Percentiles rank a stretch among this genome's conserved stretches.
phyloP scores from a whole-genome alignment of 2,329 filamentous ascomycete species.

The Cladobotryum mycophilum region DNA sequence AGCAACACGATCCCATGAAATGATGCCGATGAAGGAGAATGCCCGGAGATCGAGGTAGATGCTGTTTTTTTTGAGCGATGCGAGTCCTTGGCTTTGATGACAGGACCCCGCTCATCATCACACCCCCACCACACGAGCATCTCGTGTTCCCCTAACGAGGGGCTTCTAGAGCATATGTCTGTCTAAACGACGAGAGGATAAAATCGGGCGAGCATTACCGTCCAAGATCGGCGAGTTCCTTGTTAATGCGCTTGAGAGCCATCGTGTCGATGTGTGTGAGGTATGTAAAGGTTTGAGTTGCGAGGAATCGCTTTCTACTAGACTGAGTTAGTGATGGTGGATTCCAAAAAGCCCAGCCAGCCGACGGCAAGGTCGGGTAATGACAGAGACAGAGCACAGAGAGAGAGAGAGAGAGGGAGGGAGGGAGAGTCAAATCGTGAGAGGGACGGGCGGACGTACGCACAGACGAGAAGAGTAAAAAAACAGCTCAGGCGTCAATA shows the following conservation, averaged over 20 bases:
- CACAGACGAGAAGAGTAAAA: no score
- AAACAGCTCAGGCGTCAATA: no score
- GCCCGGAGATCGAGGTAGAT: not conserved
- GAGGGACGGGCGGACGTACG: no score
- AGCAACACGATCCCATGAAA: slow-evolving; percentile 10
- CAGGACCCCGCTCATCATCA: slow-evolving; percentile 4
- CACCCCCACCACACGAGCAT: slow-evolving; percentile 2
- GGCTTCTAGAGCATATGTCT: not conserved
- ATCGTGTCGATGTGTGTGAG: slow-evolving; percentile 44
- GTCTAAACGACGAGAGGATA: not conserved
- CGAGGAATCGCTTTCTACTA: not conserved
- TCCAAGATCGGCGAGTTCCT: slow-evolving; percentile 85
- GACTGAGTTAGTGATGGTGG: not conserved
- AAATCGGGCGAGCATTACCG: slow-evolving; percentile 48
- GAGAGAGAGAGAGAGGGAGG: no score
- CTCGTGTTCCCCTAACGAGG: no score
- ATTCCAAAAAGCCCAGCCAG: not conserved
- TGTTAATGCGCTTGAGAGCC: slow-evolving; percentile 93
- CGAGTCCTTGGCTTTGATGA: slow-evolving; percentile 7
- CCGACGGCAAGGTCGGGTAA: not conserved
- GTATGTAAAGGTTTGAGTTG: slow-evolving; percentile 14
- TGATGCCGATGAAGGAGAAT: not conserved
- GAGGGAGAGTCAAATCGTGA: no score
- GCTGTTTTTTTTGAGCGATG: slow-evolving; percentile 11
- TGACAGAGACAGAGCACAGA: no score